Evolutionary conservation across 176 grass and related monocot genomes (phyloP), one percentile per base, ranked within the genome.

Genomic region (Poa annua): DNA sequence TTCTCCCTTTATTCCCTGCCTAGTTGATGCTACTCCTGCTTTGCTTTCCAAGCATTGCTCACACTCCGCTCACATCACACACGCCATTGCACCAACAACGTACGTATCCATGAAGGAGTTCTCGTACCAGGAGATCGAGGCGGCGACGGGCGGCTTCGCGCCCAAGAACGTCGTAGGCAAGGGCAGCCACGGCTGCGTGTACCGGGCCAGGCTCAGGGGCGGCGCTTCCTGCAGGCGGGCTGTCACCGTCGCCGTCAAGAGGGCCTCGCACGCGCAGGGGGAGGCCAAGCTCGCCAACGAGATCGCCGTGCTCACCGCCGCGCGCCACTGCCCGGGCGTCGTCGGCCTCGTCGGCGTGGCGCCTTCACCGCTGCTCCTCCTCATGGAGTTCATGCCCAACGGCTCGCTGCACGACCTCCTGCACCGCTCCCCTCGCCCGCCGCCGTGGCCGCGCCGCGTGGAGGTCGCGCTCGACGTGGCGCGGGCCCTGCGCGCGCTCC

Each of bases 111-210:
- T 99, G 93, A 90, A 79, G 80, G 91, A 99, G 72, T 93, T 90
- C 36, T 88, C 89, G 39, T 96, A 93, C 66, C 76, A 91, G 42
- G 93, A 94, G 80, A 86, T 99, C 55, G 83, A 85, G 77, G 80
- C 81, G 34, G 96, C 96, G 11, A 99, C 96, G 29, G 80, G 87
- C 9, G 83, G 87, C 0, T 99, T 99, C 88, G 68, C 85, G 47
- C 73, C 77, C 12, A 86, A 89, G 80, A 90, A 90, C 72, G 80
- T 96, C 34, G 85, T 96, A 20, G 96, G 96, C 1, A 96, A 99
- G 84, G 96, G 96, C 72, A 99, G 96, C 87, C 96, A 99, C 13
- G 96, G 96, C 24, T 79, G 87, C 57, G 96, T 99, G 38, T 99
- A 99, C 75, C 87, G 75, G 81, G 91, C 91, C 16, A 88, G 54